These are phyloP conservation scores for Chloranthus sessilifolius DNA, from an alignment of 164 flowering plant species.

Conservation along the genomic window DNA sequence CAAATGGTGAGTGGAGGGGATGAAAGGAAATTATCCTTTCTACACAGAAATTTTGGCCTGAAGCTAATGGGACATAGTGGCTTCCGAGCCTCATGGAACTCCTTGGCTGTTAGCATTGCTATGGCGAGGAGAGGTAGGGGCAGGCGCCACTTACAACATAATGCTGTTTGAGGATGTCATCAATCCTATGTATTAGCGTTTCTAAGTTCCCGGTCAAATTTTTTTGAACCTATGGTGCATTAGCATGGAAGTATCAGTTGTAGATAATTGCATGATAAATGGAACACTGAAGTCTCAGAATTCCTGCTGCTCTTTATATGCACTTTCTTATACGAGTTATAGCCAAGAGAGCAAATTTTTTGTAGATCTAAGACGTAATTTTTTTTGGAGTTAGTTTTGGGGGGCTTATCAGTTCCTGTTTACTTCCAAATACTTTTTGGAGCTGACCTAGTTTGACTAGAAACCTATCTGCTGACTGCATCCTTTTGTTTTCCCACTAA, in stretches of 20 bases:
- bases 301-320: slow-evolving; percentile 7
- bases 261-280: slow-evolving; percentile 8
- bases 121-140: slow-evolving; percentile 45
- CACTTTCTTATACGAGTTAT: slow-evolving; percentile 8
- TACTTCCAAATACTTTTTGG: slow-evolving; percentile 1
- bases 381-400: no score
- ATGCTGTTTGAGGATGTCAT: no score
- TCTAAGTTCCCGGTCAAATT: no score
- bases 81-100: slow-evolving; percentile 32
- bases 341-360: slow-evolving; percentile 1
- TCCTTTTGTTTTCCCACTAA: background rate
- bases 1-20: slow-evolving; percentile 38
- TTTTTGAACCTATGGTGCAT: no score
- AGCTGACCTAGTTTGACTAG: background rate
- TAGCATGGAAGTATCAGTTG: slow-evolving; percentile 2
- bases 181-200: no score
- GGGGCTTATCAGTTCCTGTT: no score
- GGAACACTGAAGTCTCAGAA: slow-evolving; percentile 1
- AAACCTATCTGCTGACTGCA: slow-evolving; percentile 3
- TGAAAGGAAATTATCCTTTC: slow-evolving; percentile 32
- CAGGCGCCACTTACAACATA: no score
- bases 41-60: slow-evolving; percentile 42
- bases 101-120: slow-evolving; percentile 45
- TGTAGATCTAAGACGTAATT: background rate
- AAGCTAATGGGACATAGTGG: slow-evolving; percentile 59